These are phyloP conservation scores for Elsinoe perseae DNA, from an alignment of 2,329 filamentous ascomycete species.

Conservation along the genomic window DNA sequence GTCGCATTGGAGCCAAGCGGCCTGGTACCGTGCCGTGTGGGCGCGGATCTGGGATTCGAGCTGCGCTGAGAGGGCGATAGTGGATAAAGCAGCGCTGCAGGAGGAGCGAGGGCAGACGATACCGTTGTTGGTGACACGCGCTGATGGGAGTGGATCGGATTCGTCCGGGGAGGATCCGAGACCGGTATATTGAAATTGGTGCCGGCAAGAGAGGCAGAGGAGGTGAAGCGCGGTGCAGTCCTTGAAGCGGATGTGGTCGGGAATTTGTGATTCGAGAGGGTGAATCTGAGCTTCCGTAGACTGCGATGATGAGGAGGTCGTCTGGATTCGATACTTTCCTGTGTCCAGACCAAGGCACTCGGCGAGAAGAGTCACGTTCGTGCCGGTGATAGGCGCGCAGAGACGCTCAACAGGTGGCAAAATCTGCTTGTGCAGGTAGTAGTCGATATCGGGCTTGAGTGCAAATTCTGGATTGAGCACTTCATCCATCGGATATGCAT, in stretches of 20 bases:
- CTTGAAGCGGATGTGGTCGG: slow-evolving; percentile 81
- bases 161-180: slow-evolving; percentile 39
- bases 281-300: slow-evolving; percentile 59
- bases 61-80: slow-evolving; percentile 73
- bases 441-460: slow-evolving; percentile 86
- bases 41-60: slow-evolving; percentile 75
- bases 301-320: slow-evolving; percentile 46
- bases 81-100: slow-evolving; percentile 59
- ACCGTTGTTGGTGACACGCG: slow-evolving; percentile 63
- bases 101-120: slow-evolving; percentile 58
- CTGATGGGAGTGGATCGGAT: slow-evolving; percentile 34
- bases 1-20: slow-evolving; percentile 84
- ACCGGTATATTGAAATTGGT: slow-evolving; percentile 66
- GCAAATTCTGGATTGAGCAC: slow-evolving; percentile 67
- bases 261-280: slow-evolving; percentile 88
- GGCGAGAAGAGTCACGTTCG: slow-evolving; percentile 79
- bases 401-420: slow-evolving; percentile 96
- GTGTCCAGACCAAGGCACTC: slow-evolving; percentile 91
- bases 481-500: slow-evolving; percentile 80
- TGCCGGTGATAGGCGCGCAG: slow-evolving; percentile 90
- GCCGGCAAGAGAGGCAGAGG: slow-evolving; percentile 73
- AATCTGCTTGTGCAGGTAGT: slow-evolving; percentile 97
- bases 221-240: slow-evolving; percentile 69
- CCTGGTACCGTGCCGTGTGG: slow-evolving; percentile 78
- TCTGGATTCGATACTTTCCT: slow-evolving; percentile 71